phyloP scores from a whole-genome alignment of 768 basidiomycete species.

The Lentinula lateritia region DNA sequence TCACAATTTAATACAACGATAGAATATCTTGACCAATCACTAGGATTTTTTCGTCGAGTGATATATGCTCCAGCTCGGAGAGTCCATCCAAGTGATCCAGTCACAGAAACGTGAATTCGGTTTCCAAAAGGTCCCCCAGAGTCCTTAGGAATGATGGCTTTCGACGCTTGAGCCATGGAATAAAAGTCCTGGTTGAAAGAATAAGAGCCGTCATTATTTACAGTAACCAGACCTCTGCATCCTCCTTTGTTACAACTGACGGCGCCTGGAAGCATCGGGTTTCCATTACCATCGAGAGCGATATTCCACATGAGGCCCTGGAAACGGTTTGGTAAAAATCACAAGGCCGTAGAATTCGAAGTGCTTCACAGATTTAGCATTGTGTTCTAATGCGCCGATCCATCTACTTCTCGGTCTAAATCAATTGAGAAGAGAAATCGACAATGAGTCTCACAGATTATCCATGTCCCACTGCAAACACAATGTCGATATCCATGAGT shows the following conservation, averaged over 20 bases:
- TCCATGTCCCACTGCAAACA: constrained; percentile 42
- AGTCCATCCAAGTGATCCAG: constrained; percentile 28
- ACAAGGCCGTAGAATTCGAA: neutral
- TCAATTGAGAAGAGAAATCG: neutral
- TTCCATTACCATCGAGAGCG: constrained; percentile 35
- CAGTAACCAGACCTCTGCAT: constrained; percentile 1
- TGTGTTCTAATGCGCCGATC: constrained; percentile 28
- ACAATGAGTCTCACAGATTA: constrained; percentile 30
- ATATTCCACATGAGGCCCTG: constrained; percentile 46
- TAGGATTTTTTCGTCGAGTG: constrained; percentile 31
- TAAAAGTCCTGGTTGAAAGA: constrained; percentile 17
- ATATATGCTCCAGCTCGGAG: constrained; percentile 43
- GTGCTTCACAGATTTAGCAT: constrained; percentile 20
- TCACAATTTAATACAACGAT: constrained; percentile 48
- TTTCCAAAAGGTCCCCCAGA: constrained; percentile 42
- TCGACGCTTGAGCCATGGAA: constrained; percentile 43
- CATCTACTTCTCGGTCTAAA: constrained; percentile 23
- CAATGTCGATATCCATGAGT: neutral
- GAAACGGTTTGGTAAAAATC: constrained; percentile 20
- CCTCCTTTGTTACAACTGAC: neutral
- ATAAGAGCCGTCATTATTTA: constrained; percentile 18
- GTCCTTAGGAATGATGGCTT: constrained; percentile 44
- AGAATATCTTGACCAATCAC: constrained; percentile 41
- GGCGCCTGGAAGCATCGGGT: constrained; percentile 17
- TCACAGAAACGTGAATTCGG: constrained; percentile 23